phyloP scores from a whole-genome alignment of 2,329 filamentous ascomycete species.

The Aspergillus udagawae region DNA sequence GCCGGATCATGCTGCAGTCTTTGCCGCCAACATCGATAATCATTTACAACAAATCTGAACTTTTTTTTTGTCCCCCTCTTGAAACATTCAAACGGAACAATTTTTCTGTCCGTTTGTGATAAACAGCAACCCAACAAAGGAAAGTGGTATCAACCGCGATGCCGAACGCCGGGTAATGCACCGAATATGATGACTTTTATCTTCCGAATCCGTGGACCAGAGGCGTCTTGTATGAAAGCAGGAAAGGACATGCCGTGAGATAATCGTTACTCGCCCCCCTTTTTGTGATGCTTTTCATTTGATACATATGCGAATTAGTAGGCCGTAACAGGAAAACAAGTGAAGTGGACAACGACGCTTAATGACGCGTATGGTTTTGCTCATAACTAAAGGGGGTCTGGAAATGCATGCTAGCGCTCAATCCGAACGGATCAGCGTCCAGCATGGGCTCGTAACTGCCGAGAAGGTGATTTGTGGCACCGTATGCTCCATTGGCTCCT shows the following conservation, averaged over 20 bases:
- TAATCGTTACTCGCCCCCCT: slow-evolving; percentile 2
- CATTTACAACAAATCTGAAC: not conserved
- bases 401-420: slow-evolving; percentile 94
- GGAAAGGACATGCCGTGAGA: slow-evolving; percentile 9
- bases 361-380: slow-evolving; percentile 36
- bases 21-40: not conserved
- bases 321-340: not conserved
- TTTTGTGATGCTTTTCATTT: slow-evolving; percentile 1
- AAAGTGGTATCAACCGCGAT: slow-evolving; percentile 32
- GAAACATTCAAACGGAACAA: not conserved
- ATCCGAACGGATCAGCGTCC: slow-evolving; percentile 88
- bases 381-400: slow-evolving; percentile 67
- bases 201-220: slow-evolving; percentile 9
- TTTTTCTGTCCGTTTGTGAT: not conserved
- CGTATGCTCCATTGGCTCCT: slow-evolving; percentile 37
- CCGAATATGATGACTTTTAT: slow-evolving; percentile 26
- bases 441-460: slow-evolving; percentile 79
- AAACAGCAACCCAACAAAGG: slow-evolving; percentile 8
- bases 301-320: slow-evolving; percentile 1
- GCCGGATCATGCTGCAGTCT: not conserved
- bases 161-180: slow-evolving; percentile 34
- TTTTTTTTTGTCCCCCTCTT: not conserved
- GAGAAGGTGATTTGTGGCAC: slow-evolving; percentile 51
- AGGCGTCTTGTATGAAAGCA: slow-evolving; percentile 2
- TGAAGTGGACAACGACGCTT: slow-evolving; percentile 2